Percentiles rank a stretch among this genome's conserved stretches.
phyloP scores from a whole-genome alignment of 768 basidiomycete species.

The Termitomyces titanicus region DNA sequence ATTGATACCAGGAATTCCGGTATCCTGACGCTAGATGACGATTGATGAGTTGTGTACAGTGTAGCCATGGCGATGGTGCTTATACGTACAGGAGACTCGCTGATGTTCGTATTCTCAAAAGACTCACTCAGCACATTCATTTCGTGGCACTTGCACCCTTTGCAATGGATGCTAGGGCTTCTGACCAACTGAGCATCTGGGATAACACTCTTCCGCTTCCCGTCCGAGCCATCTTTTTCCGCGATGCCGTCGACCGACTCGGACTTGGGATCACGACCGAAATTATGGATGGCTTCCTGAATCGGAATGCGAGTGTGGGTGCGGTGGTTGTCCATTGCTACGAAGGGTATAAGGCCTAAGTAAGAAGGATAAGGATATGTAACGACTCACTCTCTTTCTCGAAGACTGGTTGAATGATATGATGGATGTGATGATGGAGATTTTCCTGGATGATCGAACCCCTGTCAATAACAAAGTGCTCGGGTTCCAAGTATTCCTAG shows the following conservation, averaged over 20 bases:
- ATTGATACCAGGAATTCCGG: neutral
- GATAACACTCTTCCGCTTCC: neutral
- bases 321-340: neutral
- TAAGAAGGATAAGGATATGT: neutral
- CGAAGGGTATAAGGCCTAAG: neutral
- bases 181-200: neutral
- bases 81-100: slow-evolving; percentile 1
- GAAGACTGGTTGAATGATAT: slow-evolving; percentile 7
- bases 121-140: neutral
- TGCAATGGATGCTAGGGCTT: slow-evolving; percentile 3
- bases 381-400: slow-evolving; percentile 6
- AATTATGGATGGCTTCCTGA: slow-evolving; percentile 1
- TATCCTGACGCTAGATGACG: neutral
- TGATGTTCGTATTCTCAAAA: neutral
- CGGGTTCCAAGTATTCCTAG: slow-evolving; percentile 4
- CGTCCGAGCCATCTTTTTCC: neutral
- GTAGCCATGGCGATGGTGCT: too few species aligned
- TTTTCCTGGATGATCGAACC: slow-evolving; percentile 6
- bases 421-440: slow-evolving; percentile 7
- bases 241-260: neutral
- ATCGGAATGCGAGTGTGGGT: slow-evolving; percentile 7
- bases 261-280: neutral
- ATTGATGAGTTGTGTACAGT: neutral
- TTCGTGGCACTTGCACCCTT: slow-evolving; percentile 4
- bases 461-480: slow-evolving; percentile 2